A percentile compares a stretch with the other conserved stretches of the same genome.
These are phyloP conservation scores for Candolleomyces efflorescens DNA, from an alignment of 768 basidiomycete species.

Conservation along the genomic window DNA sequence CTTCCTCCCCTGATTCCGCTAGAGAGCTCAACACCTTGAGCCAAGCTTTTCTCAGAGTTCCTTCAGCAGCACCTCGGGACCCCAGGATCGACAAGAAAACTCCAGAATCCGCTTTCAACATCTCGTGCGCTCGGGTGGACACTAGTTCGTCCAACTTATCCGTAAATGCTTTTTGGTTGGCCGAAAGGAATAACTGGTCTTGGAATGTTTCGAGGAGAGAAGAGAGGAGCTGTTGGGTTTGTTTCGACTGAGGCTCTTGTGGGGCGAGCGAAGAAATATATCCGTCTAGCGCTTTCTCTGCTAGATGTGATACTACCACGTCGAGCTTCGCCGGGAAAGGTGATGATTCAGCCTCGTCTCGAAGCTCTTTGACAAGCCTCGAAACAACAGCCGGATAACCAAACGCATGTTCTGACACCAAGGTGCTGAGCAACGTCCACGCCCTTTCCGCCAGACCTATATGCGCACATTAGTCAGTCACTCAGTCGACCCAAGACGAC, in stretches of 20 bases:
- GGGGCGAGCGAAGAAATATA: neutral
- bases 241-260: neutral
- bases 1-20: slow-evolving; percentile 24
- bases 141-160: slow-evolving; percentile 46
- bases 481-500: neutral
- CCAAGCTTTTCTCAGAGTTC: slow-evolving; percentile 18
- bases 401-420: slow-evolving; percentile 21
- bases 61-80: slow-evolving; percentile 25
- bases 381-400: slow-evolving; percentile 34
- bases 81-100: slow-evolving; percentile 52
- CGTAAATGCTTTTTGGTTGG: neutral
- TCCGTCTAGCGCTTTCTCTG: slow-evolving; percentile 18
- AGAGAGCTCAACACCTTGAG: slow-evolving; percentile 47
- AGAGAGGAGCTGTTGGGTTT: slow-evolving; percentile 3
- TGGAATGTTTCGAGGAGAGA: slow-evolving; percentile 51
- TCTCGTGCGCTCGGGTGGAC: slow-evolving; percentile 3
- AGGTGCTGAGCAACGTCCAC: slow-evolving; percentile 39
- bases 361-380: slow-evolving; percentile 33
- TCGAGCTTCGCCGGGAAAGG: slow-evolving; percentile 32
- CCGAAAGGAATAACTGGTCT: slow-evolving; percentile 39
- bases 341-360: slow-evolving; percentile 19
- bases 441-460: slow-evolving; percentile 45
- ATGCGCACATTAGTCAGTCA: neutral
- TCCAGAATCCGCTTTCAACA: slow-evolving; percentile 37
- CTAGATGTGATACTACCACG: slow-evolving; percentile 25